These are phyloP conservation scores for Trichosporon coremiiforme DNA, from an alignment of 1,284 basidiomycete genomes.

Conservation along the genomic window DNA sequence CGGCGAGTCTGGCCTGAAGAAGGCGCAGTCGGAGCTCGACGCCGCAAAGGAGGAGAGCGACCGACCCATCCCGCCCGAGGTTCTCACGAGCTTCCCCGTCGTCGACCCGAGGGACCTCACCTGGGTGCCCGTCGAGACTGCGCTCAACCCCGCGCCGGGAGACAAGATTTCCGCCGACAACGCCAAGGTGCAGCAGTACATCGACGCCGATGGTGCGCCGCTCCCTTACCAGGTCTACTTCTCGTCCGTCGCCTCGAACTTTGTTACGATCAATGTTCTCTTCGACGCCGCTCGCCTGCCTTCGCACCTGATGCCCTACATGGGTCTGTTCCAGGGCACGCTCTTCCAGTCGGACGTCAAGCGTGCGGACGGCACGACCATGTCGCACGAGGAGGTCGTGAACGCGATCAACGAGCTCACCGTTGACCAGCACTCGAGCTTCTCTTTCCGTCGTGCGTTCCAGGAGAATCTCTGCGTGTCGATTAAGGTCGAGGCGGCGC, in stretches of 20 bases:
- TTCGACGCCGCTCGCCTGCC: constrained; percentile 75
- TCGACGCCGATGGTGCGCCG: constrained; percentile 68
- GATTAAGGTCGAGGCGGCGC: constrained; percentile 78
- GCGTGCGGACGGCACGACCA: constrained; percentile 67
- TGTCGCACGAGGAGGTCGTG: constrained; percentile 88
- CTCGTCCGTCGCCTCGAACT: constrained; percentile 88
- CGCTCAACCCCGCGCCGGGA: constrained; percentile 49
- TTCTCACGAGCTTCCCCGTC: constrained; percentile 81
- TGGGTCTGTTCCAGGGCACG: constrained; percentile 78
- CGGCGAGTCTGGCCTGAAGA: constrained; percentile 77
- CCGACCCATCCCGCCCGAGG: constrained; percentile 73
- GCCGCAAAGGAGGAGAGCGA: constrained; percentile 87
- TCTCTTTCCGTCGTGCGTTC: constrained; percentile 73
- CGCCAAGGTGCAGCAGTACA: constrained; percentile 63
- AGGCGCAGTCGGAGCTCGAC: constrained; percentile 70
- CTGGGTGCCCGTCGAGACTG: constrained; percentile 88
- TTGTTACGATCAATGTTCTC: constrained; percentile 78
- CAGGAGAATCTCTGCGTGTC: constrained; percentile 74
- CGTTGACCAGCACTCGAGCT: constrained; percentile 76
- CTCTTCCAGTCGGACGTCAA: constrained; percentile 89
- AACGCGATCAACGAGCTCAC: constrained; percentile 84
- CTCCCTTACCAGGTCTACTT: constrained; percentile 92
- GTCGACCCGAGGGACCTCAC: constrained; percentile 80
- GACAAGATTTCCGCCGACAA: constrained; percentile 35
- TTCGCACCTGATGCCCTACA: constrained; percentile 72